phyloP scores from a whole-genome alignment of 495 filamentous ascomycete genomes.

The Cladorrhinum samala region DNA sequence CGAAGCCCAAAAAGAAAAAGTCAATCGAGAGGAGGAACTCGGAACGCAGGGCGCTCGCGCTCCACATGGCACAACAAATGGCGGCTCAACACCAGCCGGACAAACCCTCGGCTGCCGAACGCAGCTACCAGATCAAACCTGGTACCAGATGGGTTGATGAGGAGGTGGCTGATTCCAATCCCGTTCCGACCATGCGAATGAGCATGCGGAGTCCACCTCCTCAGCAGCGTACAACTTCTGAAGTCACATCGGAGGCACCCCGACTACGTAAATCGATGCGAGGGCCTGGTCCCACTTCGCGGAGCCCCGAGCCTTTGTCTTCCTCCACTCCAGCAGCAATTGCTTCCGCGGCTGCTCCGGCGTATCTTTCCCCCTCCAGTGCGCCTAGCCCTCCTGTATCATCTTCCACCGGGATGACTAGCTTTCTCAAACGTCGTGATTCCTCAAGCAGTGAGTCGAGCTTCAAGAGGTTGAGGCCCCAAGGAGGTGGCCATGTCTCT shows the following conservation, averaged over 20 bases:
- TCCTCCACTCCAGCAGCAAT: too few relatives aligned
- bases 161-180: neutral
- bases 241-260: neutral
- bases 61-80: conserved; percentile 24
- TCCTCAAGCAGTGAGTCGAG: conserved; percentile 46
- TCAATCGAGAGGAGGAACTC: conserved; percentile 23
- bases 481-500: conserved; percentile 14
- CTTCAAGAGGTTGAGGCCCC: conserved; percentile 37
- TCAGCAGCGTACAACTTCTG: conserved; percentile 5
- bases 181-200: conserved; percentile 20
- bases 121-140: conserved; percentile 37
- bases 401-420: too few relatives aligned
- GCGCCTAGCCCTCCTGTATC: too few relatives aligned
- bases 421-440: conserved; percentile 32
- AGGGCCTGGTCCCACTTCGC: conserved; percentile 1
- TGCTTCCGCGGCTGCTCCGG: conserved; percentile 1
- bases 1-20: conserved; percentile 38
- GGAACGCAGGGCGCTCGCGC: conserved; percentile 24
- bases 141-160: conserved; percentile 30
- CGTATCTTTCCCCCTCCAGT: too few relatives aligned
- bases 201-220: conserved; percentile 17
- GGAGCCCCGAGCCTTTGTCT: neutral
- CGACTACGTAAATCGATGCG: conserved; percentile 30
- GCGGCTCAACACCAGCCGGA: conserved; percentile 16
- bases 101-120: conserved; percentile 18